A percentile compares a stretch with the other conserved stretches of the same genome.
phyloP scores from a whole-genome alignment of 1,139 yeast genomes.

The Geotrichum europaeum region DNA sequence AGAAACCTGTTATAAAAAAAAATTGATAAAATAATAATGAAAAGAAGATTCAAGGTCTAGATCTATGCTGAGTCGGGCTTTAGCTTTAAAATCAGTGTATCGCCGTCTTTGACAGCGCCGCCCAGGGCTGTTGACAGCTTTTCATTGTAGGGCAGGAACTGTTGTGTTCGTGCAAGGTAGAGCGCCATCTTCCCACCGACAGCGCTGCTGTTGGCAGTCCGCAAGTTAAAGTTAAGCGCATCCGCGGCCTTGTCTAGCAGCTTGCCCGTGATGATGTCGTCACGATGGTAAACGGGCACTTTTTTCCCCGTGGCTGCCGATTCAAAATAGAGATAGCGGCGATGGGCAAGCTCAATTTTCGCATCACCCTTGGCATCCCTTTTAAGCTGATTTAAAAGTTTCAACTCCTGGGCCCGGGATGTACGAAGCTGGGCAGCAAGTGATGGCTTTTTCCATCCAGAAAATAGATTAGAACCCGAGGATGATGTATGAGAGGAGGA shows the following conservation, averaged over 20 bases:
- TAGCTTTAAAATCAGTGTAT: slow-evolving; percentile 7
- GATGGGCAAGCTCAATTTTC: slow-evolving; percentile 47
- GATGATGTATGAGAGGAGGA: background rate
- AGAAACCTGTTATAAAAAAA: background rate
- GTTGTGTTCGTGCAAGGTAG: slow-evolving; percentile 4
- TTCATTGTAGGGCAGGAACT: slow-evolving; percentile 11
- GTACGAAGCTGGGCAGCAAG: slow-evolving; percentile 1
- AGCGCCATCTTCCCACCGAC: slow-evolving; percentile 6
- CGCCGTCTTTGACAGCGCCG: slow-evolving; percentile 16
- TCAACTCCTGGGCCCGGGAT: slow-evolving; percentile 4
- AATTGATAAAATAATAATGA: background rate
- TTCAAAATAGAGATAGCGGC: slow-evolving; percentile 56
- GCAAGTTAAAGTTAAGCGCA: slow-evolving; percentile 19
- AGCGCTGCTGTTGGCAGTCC: slow-evolving; percentile 1
- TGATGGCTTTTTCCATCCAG: slow-evolving; percentile 14
- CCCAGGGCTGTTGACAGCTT: slow-evolving; percentile 10
- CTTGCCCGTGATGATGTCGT: slow-evolving; percentile 71
- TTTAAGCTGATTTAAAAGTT: slow-evolving; percentile 28
- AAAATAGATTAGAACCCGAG: slow-evolving; percentile 1
- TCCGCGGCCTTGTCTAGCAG: slow-evolving; percentile 65
- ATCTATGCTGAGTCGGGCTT: background rate
- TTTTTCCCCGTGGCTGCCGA: slow-evolving; percentile 27
- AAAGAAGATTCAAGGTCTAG: background rate
- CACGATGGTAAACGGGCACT: slow-evolving; percentile 48
- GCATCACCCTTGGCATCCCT: slow-evolving; percentile 64